Evolutionary conservation across 2,329 filamentous ascomycete genomes (phyloP).

Genomic region (Fusarium begoniae): DNA sequence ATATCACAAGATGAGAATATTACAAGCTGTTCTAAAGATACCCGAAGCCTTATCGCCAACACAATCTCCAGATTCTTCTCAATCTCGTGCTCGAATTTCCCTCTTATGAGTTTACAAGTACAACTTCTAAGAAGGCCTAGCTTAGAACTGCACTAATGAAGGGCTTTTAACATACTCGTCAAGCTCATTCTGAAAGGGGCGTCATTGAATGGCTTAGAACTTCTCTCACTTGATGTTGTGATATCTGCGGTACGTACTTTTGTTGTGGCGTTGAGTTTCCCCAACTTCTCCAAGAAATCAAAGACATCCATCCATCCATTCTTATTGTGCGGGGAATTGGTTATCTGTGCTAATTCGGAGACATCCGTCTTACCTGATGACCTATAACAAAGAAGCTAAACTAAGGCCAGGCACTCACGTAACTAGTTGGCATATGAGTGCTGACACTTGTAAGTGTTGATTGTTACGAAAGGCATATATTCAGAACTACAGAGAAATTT

Average conservation of each 20-base stretch:
- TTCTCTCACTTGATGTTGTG: background rate
- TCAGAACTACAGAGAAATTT: background rate
- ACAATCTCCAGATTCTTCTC: background rate
- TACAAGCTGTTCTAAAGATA: background rate
- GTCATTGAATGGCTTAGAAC: background rate
- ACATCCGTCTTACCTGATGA: no score
- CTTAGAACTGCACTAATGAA: background rate
- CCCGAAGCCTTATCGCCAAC: background rate
- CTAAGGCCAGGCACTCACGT: background rate
- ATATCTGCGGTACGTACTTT: background rate
- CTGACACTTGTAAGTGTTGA: background rate
- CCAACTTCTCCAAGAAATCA: conserved; percentile 4
- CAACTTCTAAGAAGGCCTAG: background rate
- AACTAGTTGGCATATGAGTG: no score
- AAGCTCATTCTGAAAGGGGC: background rate
- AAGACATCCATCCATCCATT: background rate
- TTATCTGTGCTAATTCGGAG: background rate
- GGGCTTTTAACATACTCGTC: background rate
- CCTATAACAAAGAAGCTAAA: background rate
- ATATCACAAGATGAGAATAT: background rate
- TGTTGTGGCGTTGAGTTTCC: conserved; percentile 1
- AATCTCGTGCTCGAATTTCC: background rate
- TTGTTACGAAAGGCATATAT: background rate
- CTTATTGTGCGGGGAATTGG: background rate
- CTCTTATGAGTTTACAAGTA: background rate